Percentiles rank a stretch among this genome's conserved stretches.
phyloP scores from a whole-genome alignment of 2,329 filamentous ascomycete genomes.

The Phialocephala sp. region DNA sequence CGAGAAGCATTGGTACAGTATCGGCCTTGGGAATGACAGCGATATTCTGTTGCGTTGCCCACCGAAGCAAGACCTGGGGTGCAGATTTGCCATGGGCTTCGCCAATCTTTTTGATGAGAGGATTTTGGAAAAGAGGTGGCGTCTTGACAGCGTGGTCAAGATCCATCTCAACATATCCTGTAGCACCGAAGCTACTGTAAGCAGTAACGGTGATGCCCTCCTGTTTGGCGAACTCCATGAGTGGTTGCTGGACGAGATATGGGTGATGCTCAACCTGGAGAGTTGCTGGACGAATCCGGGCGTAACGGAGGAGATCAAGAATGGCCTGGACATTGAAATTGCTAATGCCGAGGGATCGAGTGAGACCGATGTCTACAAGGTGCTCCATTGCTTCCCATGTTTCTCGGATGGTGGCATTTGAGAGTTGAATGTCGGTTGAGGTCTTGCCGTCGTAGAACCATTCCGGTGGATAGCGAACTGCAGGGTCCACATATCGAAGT shows the following conservation, averaged over 20 bases:
- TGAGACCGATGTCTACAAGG: slow-evolving; percentile 70
- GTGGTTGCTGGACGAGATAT: slow-evolving; percentile 75
- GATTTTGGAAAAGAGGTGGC: slow-evolving; percentile 73
- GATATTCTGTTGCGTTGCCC: slow-evolving; percentile 80
- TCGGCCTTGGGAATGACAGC: slow-evolving; percentile 82
- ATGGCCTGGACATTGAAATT: slow-evolving; percentile 81
- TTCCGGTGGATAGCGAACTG: slow-evolving; percentile 76
- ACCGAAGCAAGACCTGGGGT: slow-evolving; percentile 81
- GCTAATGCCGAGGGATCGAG: slow-evolving; percentile 75
- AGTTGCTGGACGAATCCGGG: slow-evolving; percentile 71
- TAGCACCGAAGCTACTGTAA: slow-evolving; percentile 81
- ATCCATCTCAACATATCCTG: slow-evolving; percentile 76
- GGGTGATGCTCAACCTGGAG: slow-evolving; percentile 90
- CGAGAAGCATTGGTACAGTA: slow-evolving; percentile 56
- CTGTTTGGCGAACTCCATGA: slow-evolving; percentile 70
- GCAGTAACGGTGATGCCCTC: slow-evolving; percentile 76
- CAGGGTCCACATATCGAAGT: slow-evolving; percentile 81
- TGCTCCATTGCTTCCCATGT: slow-evolving; percentile 82
- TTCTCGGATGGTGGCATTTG: slow-evolving; percentile 75
- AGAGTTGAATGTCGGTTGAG: slow-evolving; percentile 61
- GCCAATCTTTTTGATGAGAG: slow-evolving; percentile 66
- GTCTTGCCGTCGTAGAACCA: slow-evolving; percentile 70
- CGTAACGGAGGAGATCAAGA: slow-evolving; percentile 79
- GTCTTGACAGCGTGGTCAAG: slow-evolving; percentile 68
- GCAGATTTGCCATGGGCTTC: slow-evolving; percentile 72